phyloP scores from a whole-genome alignment of 139 green algal species.

The Diplosphaera chodatii region DNA sequence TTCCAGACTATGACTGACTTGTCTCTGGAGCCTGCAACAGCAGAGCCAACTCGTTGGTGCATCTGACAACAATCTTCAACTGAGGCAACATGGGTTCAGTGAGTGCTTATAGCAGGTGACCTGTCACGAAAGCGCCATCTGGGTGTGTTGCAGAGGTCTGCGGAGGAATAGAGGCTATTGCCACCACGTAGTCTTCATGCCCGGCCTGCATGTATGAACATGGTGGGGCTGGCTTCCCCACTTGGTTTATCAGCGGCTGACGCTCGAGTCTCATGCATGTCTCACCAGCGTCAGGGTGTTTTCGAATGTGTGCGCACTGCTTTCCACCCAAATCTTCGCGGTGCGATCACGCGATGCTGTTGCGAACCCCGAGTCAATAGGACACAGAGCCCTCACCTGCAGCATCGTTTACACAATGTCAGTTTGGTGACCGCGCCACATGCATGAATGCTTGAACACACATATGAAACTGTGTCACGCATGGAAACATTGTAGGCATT shows the following conservation, averaged over 20 bases:
- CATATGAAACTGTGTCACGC: too few species aligned
- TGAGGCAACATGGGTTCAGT: too few species aligned
- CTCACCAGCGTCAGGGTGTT: constrained; percentile 19
- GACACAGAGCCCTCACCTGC: constrained; percentile 50
- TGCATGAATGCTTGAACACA: too few species aligned
- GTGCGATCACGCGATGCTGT: constrained; percentile 76
- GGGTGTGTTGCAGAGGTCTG: constrained; percentile 18
- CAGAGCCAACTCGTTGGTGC: too few species aligned
- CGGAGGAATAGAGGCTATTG: constrained; percentile 50
- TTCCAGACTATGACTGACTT: constrained; percentile 80
- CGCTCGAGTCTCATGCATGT: too few species aligned
- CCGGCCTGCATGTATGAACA: constrained; percentile 69
- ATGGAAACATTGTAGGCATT: too few species aligned
- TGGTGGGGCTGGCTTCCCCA: too few species aligned
- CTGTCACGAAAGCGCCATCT: constrained; percentile 59
- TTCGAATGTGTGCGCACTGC: constrained; percentile 5
- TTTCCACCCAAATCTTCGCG: constrained; percentile 50
- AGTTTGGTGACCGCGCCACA: too few species aligned
- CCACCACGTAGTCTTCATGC: constrained; percentile 73
- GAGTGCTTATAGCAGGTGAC: too few species aligned
- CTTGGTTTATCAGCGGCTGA: too few species aligned
- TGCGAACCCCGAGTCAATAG: constrained; percentile 39
- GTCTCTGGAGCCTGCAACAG: constrained; percentile 83
- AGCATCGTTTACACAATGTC: too few species aligned
- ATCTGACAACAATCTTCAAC: too few species aligned